Conservation (phyloP, 176 grass and related monocot species). For the Oryza punctata region DNA sequence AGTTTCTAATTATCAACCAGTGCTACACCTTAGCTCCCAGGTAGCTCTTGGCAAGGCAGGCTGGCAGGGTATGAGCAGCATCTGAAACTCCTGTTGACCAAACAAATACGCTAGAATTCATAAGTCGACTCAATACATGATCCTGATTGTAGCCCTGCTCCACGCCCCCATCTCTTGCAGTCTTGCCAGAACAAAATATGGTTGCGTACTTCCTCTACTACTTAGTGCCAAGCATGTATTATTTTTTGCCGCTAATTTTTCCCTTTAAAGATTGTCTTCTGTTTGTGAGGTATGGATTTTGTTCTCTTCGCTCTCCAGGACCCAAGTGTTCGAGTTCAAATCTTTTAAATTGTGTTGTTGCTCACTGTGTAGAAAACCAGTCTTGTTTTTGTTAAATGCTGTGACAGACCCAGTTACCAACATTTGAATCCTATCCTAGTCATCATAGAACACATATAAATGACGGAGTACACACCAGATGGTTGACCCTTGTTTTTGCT, state of each 20-base stretch:
- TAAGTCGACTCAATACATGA: not conserved
- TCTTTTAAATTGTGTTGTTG: not conserved
- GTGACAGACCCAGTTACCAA: not conserved
- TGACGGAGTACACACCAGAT: not conserved
- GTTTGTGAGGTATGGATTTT: not conserved
- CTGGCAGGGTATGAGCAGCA: not conserved
- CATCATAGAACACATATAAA: not conserved
- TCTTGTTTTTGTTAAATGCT: constrained; percentile 7
- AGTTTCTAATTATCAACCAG: not conserved
- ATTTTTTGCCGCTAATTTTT: not conserved
- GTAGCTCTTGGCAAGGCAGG: not conserved
- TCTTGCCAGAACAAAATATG: not conserved
- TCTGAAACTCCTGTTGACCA: not conserved
- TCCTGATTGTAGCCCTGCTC: not conserved
- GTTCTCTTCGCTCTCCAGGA: not conserved
- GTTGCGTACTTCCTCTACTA: not conserved
- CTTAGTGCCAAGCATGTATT: not conserved
- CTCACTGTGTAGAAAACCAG: not conserved
- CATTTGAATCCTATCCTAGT: not conserved
- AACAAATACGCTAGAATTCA: not conserved
- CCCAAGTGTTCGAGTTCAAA: not conserved
- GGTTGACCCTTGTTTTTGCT: not conserved
- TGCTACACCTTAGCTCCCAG: not conserved
- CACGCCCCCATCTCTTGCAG: not conserved
- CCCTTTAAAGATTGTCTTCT: not conserved